These are phyloP conservation scores for Clohesyomyces aquaticus DNA, from an alignment of 495 filamentous ascomycete genomes.

Conservation along the genomic window DNA sequence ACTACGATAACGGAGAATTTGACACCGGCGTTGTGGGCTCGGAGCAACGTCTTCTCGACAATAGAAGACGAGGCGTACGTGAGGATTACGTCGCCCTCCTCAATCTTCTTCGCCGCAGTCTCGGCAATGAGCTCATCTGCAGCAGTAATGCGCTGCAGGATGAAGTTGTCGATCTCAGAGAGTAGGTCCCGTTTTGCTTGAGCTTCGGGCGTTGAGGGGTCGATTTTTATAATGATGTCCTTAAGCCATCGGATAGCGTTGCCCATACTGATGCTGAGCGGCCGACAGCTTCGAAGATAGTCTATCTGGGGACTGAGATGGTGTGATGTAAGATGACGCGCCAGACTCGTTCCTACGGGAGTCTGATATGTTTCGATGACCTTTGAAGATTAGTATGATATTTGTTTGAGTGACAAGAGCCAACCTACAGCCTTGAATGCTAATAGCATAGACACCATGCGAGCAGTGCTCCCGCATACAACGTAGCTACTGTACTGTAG, in stretches of 20 bases:
- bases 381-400: constrained; percentile 52
- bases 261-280: constrained; percentile 90
- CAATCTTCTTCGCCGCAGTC: constrained; percentile 73
- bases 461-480: constrained; percentile 85
- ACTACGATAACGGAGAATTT: constrained; percentile 82
- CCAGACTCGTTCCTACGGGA: constrained; percentile 76
- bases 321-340: constrained; percentile 89
- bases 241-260: constrained; percentile 96
- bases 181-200: constrained; percentile 76
- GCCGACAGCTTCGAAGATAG: constrained; percentile 87
- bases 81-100: constrained; percentile 78
- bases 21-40: constrained; percentile 69
- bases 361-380: constrained; percentile 89
- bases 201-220: constrained; percentile 76
- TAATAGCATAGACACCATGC: constrained; percentile 82
- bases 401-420: too few relatives aligned
- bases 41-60: constrained; percentile 75
- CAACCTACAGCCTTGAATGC: constrained; percentile 75
- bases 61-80: constrained; percentile 89
- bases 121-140: constrained; percentile 82
- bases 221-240: constrained; percentile 78
- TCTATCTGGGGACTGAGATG: constrained; percentile 91
- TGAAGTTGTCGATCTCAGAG: constrained; percentile 83
- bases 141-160: constrained; percentile 83
- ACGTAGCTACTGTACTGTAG: constrained; percentile 88